Percentiles rank a stretch among this genome's conserved stretches.
phyloP scores from a whole-genome alignment of 805 yeast species.

The Yarrowia divulgata region DNA sequence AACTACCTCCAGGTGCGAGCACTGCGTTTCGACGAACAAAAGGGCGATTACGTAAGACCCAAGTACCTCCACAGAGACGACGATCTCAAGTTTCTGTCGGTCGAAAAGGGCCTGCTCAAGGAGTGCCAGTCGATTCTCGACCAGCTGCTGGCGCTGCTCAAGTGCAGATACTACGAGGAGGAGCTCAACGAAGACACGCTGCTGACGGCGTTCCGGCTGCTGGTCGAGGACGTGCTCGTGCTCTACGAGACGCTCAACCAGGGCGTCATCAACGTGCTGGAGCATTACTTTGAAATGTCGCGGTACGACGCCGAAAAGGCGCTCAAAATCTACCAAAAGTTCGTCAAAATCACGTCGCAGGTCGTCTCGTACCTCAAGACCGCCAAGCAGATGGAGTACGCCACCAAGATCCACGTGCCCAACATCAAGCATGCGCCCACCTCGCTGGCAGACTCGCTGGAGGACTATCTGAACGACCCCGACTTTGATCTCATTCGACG shows the following conservation, averaged over 20 bases:
- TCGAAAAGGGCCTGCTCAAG: constrained; percentile 81
- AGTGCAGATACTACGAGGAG: constrained; percentile 81
- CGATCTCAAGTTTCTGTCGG: constrained; percentile 66
- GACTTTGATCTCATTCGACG: constrained; percentile 80
- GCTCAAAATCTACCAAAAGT: constrained; percentile 78
- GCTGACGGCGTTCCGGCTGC: constrained; percentile 81
- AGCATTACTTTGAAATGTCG: constrained; percentile 93
- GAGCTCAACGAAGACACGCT: constrained; percentile 78
- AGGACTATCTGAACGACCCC: constrained; percentile 87
- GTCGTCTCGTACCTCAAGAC: constrained; percentile 87
- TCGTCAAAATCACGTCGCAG: constrained; percentile 83
- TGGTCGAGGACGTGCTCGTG: constrained; percentile 87
- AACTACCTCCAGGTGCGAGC: constrained; percentile 74
- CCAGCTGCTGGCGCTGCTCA: constrained; percentile 77
- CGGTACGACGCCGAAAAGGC: constrained; percentile 86
- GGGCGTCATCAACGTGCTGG: constrained; percentile 92
- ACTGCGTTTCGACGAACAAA: constrained; percentile 64
- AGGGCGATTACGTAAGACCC: constrained; percentile 73
- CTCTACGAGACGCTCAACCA: constrained; percentile 91
- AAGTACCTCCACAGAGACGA: constrained; percentile 59
- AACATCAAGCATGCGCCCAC: constrained; percentile 98
- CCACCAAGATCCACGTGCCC: constrained; percentile 91
- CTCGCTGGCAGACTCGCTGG: constrained; percentile 82
- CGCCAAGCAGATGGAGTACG: constrained; percentile 86
- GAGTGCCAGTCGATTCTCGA: constrained; percentile 85